Conservation (phyloP, 805 yeast genomes). For the Ogataea glucozyma region DNA sequence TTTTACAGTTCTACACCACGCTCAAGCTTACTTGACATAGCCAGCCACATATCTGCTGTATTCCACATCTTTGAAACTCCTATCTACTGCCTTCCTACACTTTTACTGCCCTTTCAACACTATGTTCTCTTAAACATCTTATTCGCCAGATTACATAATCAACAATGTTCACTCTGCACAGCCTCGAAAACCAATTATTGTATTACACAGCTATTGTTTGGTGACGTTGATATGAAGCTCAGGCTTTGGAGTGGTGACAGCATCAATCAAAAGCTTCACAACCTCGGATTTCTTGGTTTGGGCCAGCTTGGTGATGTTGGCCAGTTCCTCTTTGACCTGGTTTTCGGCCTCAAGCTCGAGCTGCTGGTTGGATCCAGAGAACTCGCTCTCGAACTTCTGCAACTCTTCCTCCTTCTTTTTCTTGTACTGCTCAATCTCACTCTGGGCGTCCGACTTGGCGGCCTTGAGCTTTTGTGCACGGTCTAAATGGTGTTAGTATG, state of each 20-base stretch:
- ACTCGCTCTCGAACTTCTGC: constrained; percentile 66
- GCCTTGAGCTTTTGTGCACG: constrained; percentile 88
- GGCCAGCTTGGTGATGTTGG: constrained; percentile 63
- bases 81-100: no score
- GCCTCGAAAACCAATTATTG: no score
- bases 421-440: constrained; percentile 86
- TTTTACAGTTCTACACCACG: no score
- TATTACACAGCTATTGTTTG: constrained; percentile 2
- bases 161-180: no score
- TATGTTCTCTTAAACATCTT: no score
- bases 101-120: no score
- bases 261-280: constrained; percentile 72
- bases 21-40: no score
- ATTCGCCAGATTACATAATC: no score
- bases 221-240: constrained; percentile 69
- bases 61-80: no score
- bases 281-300: constrained; percentile 64
- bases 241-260: constrained; percentile 78
- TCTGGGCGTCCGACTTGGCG: constrained; percentile 89
- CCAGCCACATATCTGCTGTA: no score
- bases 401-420: constrained; percentile 80
- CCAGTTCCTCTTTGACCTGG: constrained; percentile 68
- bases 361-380: constrained; percentile 71
- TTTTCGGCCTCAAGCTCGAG: constrained; percentile 79
- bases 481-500: constrained; percentile 39